phyloP scores from a whole-genome alignment of 345 rosid species.

The Populus tremula region DNA sequence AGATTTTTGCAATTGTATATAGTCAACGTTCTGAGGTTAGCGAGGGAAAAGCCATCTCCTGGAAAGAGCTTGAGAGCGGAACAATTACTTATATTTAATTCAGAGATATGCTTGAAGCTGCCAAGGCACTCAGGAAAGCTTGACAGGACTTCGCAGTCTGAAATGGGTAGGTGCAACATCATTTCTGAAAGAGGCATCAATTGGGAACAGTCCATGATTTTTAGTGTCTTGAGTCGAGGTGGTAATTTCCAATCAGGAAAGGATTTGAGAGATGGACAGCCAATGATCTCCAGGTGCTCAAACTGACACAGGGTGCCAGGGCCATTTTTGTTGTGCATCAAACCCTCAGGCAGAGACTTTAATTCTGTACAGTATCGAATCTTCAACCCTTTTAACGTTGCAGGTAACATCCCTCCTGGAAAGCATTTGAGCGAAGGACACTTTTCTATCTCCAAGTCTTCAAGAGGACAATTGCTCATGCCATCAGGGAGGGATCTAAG shows the following conservation, averaged over 20 bases:
- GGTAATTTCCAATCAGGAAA: constrained; percentile 13
- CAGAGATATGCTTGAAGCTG: constrained; percentile 9
- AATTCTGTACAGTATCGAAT: not conserved
- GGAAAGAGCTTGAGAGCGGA: constrained; percentile 11
- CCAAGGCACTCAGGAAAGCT: not conserved
- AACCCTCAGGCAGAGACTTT: not conserved
- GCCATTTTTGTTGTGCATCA: not conserved
- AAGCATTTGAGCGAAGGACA: constrained; percentile 9
- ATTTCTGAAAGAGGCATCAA: constrained; percentile 9
- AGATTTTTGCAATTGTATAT: not conserved
- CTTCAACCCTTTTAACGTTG: not conserved
- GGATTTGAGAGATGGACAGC: constrained; percentile 20
- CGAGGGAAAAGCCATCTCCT: not conserved
- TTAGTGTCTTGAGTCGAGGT: constrained; percentile 8
- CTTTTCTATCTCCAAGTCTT: constrained; percentile 6
- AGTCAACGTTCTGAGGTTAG: not conserved
- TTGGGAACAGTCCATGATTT: not conserved
- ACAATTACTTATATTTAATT: constrained; percentile 10
- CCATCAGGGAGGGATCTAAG: constrained; percentile 6
- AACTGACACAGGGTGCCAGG: not conserved
- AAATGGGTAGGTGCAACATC: constrained; percentile 12
- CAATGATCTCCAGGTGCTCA: constrained; percentile 3
- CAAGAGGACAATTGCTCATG: constrained; percentile 10
- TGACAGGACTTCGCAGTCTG: not conserved
- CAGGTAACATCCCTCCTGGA: not conserved